Conservation (phyloP, 176 grass and related monocot species). For the Phoenix roebelenii region DNA sequence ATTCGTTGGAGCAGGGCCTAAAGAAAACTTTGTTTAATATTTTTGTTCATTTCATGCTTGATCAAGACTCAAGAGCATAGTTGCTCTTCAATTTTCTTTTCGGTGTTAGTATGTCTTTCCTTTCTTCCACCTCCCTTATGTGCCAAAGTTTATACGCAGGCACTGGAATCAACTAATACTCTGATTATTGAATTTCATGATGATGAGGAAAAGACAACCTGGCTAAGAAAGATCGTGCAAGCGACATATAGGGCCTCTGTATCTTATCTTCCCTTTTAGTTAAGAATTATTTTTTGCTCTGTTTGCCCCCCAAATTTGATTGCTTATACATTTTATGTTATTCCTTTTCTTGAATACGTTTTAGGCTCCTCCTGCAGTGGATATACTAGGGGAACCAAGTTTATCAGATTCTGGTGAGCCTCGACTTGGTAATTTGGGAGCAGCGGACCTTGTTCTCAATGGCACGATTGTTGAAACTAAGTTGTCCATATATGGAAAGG, state of each 20-base stretch:
- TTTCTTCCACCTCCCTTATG: no score
- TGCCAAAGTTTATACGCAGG: slow-evolving; percentile 48
- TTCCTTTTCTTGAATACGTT: slow-evolving; percentile 12
- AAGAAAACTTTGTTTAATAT: no score
- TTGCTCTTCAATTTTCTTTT: no score
- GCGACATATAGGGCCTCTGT: slow-evolving; percentile 93
- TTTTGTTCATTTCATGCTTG: slow-evolving; percentile 3
- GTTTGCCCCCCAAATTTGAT: no score
- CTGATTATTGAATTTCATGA: slow-evolving; percentile 67
- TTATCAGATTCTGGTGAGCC: slow-evolving; percentile 39
- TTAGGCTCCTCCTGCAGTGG: slow-evolving; percentile 66
- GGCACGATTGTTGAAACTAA: slow-evolving; percentile 83
- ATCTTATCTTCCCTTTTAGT: slow-evolving; percentile 27
- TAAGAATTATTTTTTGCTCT: slow-evolving; percentile 1
- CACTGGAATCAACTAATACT: slow-evolving; percentile 81
- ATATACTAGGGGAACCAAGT: slow-evolving; percentile 62
- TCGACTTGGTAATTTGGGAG: slow-evolving; percentile 51
- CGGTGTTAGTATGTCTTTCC: no score
- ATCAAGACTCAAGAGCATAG: slow-evolving; percentile 2
- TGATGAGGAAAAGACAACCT: slow-evolving; percentile 63
- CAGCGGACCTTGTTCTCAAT: slow-evolving; percentile 88
- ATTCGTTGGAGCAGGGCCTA: no score
- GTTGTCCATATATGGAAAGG: slow-evolving; percentile 79
- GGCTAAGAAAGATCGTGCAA: slow-evolving; percentile 80
- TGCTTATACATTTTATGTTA: slow-evolving; percentile 8